Base-by-base conservation (phyloP, 1,139 yeast species). In the Saccharomyces hybrid region DNA sequence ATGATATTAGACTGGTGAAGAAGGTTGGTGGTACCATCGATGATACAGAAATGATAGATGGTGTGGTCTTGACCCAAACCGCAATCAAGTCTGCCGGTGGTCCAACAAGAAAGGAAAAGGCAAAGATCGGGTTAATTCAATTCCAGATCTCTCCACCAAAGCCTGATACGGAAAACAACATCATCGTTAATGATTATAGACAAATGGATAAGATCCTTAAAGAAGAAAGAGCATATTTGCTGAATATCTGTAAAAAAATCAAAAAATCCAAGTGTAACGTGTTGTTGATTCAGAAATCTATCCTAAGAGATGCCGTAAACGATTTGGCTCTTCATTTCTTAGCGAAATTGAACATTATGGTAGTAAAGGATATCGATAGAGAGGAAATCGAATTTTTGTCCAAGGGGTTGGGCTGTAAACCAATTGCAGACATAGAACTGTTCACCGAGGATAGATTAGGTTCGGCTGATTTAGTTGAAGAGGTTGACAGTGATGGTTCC, bases 151-250 rank as follows among this genome's bases (percentile, higher is more conserved):
- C 98, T 32, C 99, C 99, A 48, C 99, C 99, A 64, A 93, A 93
- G 71, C 99, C 99, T 44, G 99, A 93, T 70, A 88, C 95, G 86
- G 99, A 93, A 74, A 93, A 93, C 70, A 93, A 91, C 69, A 95
- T 93, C 56, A 96, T 95, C 53, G 98, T 93, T 54, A 93, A 88
- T 70, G 99, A 93, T 72, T 93, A 93, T 75, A 83, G 99, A 74
- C 99, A 95, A 73, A 93, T 93, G 99, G 99, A 93, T 74, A 93
- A 91, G 76, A 93, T 93, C 64, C 78, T 93, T 69, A 95, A 95
- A 70, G 99, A 93, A 73, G 99, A 93, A 77, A 84, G 99, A 70
- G 95, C 96, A 30, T 93, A 93, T 70, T 76, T 93, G 69, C 80
- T 93, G 69, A 91, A 93, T 72, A 87, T 95, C 70, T 91, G 97